Conservation (phyloP, 2,329 filamentous ascomycete species). For the Davidsoniella eucalypti region DNA sequence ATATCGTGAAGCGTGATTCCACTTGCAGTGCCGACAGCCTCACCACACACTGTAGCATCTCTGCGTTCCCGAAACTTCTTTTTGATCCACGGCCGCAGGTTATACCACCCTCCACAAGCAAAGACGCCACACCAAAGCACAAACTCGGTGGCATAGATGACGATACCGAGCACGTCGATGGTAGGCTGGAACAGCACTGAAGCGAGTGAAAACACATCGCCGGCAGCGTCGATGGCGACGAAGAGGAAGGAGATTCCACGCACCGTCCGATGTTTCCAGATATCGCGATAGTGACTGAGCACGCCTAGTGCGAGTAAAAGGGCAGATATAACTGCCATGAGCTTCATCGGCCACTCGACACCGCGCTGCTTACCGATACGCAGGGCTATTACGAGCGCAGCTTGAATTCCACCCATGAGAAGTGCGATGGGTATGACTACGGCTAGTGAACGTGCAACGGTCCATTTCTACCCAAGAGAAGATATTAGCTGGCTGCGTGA, state of each 20-base stretch:
- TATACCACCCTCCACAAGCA: constrained; percentile 47
- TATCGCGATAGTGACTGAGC: constrained; percentile 52
- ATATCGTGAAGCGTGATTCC: constrained; percentile 28
- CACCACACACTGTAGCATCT: neutral
- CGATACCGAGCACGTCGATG: constrained; percentile 43
- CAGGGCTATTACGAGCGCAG: constrained; percentile 40
- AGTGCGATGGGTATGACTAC: constrained; percentile 34
- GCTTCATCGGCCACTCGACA: constrained; percentile 42
- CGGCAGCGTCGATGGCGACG: constrained; percentile 51
- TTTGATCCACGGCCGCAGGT: constrained; percentile 40
- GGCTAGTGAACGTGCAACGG: constrained; percentile 28
- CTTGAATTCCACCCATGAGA: constrained; percentile 42
- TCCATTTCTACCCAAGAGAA: constrained; percentile 30
- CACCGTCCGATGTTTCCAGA: constrained; percentile 48
- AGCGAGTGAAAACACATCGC: constrained; percentile 49
- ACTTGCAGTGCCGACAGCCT: neutral
- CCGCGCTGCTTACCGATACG: constrained; percentile 26
- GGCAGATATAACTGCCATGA: constrained; percentile 53
- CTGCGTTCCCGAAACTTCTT: constrained; percentile 19
- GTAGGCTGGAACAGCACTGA: constrained; percentile 45
- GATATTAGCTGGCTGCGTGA: too few species aligned
- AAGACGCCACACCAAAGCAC: constrained; percentile 52
- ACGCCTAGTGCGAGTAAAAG: constrained; percentile 48
- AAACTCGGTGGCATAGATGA: constrained; percentile 51
- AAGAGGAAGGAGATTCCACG: constrained; percentile 58